Percentiles rank a stretch among this genome's conserved stretches.
Evolutionary conservation across 331 rosid genomes (phyloP).

Genomic region (Malus hybrid): DNA sequence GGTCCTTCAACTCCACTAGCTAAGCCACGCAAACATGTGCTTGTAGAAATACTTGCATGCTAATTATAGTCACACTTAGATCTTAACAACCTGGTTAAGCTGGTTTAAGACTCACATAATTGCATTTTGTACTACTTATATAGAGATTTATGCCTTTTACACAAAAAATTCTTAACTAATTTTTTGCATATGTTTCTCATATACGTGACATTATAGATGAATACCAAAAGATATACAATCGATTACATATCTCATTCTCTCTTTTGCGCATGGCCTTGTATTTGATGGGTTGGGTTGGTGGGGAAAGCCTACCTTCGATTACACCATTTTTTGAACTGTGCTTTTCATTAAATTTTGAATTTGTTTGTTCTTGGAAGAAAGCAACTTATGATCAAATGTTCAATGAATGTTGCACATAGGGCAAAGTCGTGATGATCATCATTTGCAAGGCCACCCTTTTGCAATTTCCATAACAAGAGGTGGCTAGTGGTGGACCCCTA

Average conservation of each 20-base stretch:
- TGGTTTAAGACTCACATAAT: not conserved
- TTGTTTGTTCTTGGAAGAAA: not conserved
- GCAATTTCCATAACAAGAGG: slow-evolving; percentile 7
- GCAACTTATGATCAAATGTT: slow-evolving; percentile 13
- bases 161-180: too few relatives aligned
- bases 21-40: not conserved
- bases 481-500: slow-evolving; percentile 19
- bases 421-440: slow-evolving; percentile 17
- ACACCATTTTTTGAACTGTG: not conserved
- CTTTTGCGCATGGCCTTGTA: not conserved
- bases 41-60: not conserved
- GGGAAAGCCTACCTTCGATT: not conserved
- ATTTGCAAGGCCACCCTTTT: slow-evolving; percentile 16
- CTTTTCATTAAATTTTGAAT: not conserved
- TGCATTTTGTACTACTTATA: not conserved
- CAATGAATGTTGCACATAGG: slow-evolving; percentile 14
- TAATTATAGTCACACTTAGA: not conserved
- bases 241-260: not conserved
- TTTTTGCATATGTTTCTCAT: not conserved
- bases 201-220: too few relatives aligned
- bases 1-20: slow-evolving; percentile 12
- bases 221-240: too few relatives aligned
- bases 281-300: slow-evolving; percentile 2
- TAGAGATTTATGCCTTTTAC: too few relatives aligned
- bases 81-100: slow-evolving; percentile 1